Percentiles rank a stretch among this genome's conserved stretches.
phyloP scores from a whole-genome alignment of 352 stramenopile genomes.

The Halophytophthora polymorphica region DNA sequence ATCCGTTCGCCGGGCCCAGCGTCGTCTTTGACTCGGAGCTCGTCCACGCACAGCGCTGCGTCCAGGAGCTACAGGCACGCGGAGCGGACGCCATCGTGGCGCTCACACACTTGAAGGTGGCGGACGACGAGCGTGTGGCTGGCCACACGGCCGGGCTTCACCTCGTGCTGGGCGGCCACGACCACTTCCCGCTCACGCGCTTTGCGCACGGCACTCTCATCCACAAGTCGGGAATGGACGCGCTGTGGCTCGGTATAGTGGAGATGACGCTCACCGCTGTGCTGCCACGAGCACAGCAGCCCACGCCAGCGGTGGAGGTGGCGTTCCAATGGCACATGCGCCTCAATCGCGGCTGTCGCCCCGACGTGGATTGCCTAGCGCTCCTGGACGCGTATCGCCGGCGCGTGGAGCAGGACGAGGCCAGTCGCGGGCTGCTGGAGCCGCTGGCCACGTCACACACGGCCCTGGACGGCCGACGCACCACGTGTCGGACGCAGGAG shows the following conservation, averaged over 20 bases:
- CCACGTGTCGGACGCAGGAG: conserved; percentile 58
- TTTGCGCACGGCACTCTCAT: conserved; percentile 59
- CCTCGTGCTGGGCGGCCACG: conserved; percentile 88
- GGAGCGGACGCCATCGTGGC: conserved; percentile 72
- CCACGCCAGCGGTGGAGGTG: conserved; percentile 11
- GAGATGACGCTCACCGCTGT: conserved; percentile 46
- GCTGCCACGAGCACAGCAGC: not conserved
- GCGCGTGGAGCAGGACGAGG: conserved; percentile 50
- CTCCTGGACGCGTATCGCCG: conserved; percentile 45
- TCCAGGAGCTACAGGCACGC: conserved; percentile 40
- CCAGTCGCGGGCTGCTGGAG: conserved; percentile 37
- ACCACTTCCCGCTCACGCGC: conserved; percentile 78
- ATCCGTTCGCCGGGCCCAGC: conserved; percentile 44
- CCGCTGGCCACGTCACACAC: conserved; percentile 27
- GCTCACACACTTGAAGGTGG: conserved; percentile 74
- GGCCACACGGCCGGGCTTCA: conserved; percentile 60
- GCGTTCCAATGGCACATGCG: conserved; percentile 73
- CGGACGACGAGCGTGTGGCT: conserved; percentile 55
- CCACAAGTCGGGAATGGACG: conserved; percentile 86
- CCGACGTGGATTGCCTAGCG: conserved; percentile 38
- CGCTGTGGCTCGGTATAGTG: conserved; percentile 73
- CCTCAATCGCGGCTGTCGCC: conserved; percentile 43
- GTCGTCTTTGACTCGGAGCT: conserved; percentile 55
- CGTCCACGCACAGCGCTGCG: conserved; percentile 42
- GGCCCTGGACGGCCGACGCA: conserved; percentile 62